Percentiles rank a stretch among this genome's conserved stretches.
These are phyloP conservation scores for Ceratocystis destructans DNA, from an alignment of 2,329 filamentous ascomycete genomes.

Conservation along the genomic window DNA sequence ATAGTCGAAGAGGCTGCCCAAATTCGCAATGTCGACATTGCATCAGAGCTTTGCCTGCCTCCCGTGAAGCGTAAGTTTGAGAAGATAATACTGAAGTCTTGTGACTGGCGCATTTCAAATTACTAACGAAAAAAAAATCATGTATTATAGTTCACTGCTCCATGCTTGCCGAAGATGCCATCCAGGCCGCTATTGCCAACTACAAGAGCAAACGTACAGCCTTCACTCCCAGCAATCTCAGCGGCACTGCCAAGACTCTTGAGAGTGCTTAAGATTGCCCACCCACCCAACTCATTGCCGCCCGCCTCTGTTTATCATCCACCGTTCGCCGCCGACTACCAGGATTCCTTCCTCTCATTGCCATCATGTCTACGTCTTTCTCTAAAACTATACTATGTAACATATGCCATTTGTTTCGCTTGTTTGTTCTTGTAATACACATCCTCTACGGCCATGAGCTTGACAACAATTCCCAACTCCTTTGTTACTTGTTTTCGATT, in stretches of 20 bases:
- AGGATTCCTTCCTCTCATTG: neutral
- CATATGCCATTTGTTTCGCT: neutral
- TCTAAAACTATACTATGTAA: constrained; percentile 3
- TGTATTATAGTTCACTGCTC: constrained; percentile 61
- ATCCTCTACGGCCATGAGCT: neutral
- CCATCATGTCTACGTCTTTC: neutral
- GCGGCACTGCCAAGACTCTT: constrained; percentile 45
- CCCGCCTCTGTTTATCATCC: neutral
- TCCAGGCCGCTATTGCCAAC: constrained; percentile 79
- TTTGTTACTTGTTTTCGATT: neutral
- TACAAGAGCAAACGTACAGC: constrained; percentile 64
- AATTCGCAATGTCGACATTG: constrained; percentile 96
- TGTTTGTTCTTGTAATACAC: neutral
- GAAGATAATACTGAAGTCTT: neutral
- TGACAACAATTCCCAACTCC: neutral
- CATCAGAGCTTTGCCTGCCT: constrained; percentile 82
- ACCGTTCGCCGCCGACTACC: neutral
- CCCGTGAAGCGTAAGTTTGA: constrained; percentile 64
- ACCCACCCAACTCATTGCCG: neutral
- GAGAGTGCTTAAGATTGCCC: constrained; percentile 5
- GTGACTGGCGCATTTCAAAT: neutral
- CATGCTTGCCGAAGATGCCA: constrained; percentile 82
- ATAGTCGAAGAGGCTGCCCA: constrained; percentile 72
- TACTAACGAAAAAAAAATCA: neutral
- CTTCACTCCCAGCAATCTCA: constrained; percentile 54